Evolutionary conservation across 768 basidiomycete genomes (phyloP).

Genomic region (Leccinum boreale): DNA sequence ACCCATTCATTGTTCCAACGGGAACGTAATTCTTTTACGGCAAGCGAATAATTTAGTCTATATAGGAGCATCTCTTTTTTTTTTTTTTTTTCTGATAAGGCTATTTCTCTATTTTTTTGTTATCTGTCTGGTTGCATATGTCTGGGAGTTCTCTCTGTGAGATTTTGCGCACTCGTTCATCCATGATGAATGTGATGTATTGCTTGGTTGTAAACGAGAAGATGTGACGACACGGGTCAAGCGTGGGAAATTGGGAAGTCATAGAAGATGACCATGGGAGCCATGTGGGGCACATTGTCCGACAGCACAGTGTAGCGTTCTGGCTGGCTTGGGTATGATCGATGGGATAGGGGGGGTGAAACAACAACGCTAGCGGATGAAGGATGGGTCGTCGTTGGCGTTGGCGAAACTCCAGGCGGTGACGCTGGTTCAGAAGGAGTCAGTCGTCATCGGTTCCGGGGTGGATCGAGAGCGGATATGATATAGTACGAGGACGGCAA

Average conservation of each 20-base stretch:
- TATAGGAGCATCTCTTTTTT: background rate
- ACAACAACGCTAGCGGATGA: background rate
- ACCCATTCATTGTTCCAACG: slow-evolving; percentile 7
- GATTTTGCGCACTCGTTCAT: background rate
- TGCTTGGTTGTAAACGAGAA: background rate
- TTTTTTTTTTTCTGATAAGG: slow-evolving; percentile 2
- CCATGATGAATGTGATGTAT: background rate
- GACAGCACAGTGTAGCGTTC: background rate
- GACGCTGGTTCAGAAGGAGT: background rate
- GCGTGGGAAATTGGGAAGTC: background rate
- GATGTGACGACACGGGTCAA: background rate
- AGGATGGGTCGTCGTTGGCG: background rate
- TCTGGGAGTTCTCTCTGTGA: background rate
- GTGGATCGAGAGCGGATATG: background rate
- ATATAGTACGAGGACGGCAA: background rate
- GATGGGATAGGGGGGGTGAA: background rate
- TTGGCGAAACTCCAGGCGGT: background rate
- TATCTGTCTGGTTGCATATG: background rate
- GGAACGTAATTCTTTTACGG: slow-evolving; percentile 4
- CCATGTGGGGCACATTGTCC: background rate
- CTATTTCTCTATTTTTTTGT: slow-evolving; percentile 1
- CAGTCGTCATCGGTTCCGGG: background rate
- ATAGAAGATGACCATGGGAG: background rate
- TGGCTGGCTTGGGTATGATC: too few relatives aligned
- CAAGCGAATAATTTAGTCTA: slow-evolving; percentile 15